Evolutionary conservation across 2,329 filamentous ascomycete species (phyloP), one percentile per base, ranked within the genome.

Genomic region (Geosmithia putterillii): DNA sequence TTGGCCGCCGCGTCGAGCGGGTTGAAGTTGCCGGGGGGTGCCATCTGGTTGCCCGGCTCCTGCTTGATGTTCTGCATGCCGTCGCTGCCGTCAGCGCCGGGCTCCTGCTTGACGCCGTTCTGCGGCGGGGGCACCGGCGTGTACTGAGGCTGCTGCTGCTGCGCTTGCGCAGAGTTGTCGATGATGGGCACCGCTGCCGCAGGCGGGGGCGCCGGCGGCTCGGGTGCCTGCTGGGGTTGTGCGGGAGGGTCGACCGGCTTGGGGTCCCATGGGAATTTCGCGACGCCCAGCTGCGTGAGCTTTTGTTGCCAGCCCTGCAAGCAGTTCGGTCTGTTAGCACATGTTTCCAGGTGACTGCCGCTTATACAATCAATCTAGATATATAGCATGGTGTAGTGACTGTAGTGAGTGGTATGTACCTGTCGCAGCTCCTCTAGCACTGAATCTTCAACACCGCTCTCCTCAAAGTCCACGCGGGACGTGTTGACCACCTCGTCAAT

Each of bases 381-480:
- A 19, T 34, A 18, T 7, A 34, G 40, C 8, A 5, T 19, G 34
- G 37, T 39, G 37, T 8, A 18, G 36, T 8, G 21, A 17, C 7
- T 18, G 25, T 28, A 42, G 36, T 42, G n/a, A 42, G 28, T 5
- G 5, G 40, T 28, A 14, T 20, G 41, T 71, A 96, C 90, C 79
- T 82, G 75, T 64, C 81, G 82, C 71, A 98, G 71, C 62, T 95
- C 86, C 52, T 90, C 79, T 56, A 98, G 69, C 42, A 90, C 90
- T 53, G 77, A 71, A 61, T 90, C 83, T 55, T 94, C 87, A 51
- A 96, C 83, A 55, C 92, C 92, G 54, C 83, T 87, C 67, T 98
- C 92, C 63, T 98, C 92, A 61, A 98, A 96, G 65, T 96, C 92
- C 57, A 90, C 85, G 57, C 86, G 78, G 57, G 90, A 95, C 52